These are phyloP conservation scores for Posidonia australis DNA, from an alignment of 106 monocot species.

Conservation along the genomic window DNA sequence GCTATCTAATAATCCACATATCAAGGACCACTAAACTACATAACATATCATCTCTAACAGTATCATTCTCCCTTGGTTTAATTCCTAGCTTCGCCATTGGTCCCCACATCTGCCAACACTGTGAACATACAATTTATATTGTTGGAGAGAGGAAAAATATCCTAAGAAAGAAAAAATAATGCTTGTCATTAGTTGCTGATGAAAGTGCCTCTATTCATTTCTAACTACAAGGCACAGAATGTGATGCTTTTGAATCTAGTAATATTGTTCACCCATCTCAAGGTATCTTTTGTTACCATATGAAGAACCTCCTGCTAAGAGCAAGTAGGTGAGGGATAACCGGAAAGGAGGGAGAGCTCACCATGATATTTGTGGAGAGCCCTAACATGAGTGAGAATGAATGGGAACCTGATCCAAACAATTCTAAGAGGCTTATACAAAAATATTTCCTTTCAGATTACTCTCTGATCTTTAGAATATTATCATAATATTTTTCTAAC, in stretches of 20 bases:
- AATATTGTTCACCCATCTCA: conserved; percentile 51
- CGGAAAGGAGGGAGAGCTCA: conserved; percentile 75
- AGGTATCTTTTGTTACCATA: conserved; percentile 84
- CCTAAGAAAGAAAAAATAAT: conserved; percentile 39
- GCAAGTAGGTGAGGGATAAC: conserved; percentile 59
- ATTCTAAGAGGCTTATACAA: conserved; percentile 40
- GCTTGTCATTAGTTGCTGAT: conserved; percentile 70
- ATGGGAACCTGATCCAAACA: conserved; percentile 34
- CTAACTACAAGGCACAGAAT: conserved; percentile 79
- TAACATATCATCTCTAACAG: too few relatives aligned
- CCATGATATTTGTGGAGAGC: conserved; percentile 76
- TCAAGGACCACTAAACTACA: too few relatives aligned
- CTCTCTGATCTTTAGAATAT: conserved; percentile 19
- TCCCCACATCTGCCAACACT: conserved; percentile 66
- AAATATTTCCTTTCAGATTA: conserved; percentile 25
- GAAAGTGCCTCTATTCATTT: conserved; percentile 71
- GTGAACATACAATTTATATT: conserved; percentile 67
- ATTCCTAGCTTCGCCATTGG: too few relatives aligned
- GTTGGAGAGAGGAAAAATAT: conserved; percentile 38
- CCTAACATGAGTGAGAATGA: conserved; percentile 84
- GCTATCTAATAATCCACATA: too few relatives aligned
- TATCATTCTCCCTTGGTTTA: too few relatives aligned
- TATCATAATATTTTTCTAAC: too few relatives aligned
- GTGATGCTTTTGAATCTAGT: conserved; percentile 68
- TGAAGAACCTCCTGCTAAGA: conserved; percentile 53